A percentile compares a stretch with the other conserved stretches of the same genome.
These are phyloP conservation scores for Colletotrichum acutatum DNA, from an alignment of 2,329 filamentous ascomycete genomes.

Conservation along the genomic window DNA sequence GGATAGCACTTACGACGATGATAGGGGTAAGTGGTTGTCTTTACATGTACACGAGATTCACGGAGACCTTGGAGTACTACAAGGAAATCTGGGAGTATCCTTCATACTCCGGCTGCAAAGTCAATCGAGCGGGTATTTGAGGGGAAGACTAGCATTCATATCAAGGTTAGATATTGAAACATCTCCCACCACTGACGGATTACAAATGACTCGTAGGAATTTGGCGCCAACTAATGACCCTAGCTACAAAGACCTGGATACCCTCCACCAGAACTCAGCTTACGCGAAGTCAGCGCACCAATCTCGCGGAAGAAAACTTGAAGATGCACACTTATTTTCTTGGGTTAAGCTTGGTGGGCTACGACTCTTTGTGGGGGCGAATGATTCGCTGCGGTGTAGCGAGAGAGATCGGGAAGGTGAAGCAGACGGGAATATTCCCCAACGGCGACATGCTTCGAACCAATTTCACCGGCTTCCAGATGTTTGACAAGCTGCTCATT, in stretches of 20 bases:
- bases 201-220: neutral
- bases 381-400: slow-evolving; percentile 13
- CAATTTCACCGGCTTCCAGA: neutral
- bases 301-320: neutral
- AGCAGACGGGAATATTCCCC: neutral
- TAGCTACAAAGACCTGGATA: neutral
- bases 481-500: neutral
- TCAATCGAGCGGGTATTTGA: slow-evolving; percentile 4
- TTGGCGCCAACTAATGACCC: neutral
- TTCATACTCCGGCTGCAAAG: slow-evolving; percentile 10
- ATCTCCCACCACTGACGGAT: neutral
- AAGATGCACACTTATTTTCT: slow-evolving; percentile 23
- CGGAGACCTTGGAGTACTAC: slow-evolving; percentile 13
- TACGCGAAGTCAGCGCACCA: too few relatives aligned
- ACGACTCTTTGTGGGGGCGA: slow-evolving; percentile 13
- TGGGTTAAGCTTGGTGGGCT: slow-evolving; percentile 10
- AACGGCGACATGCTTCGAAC: slow-evolving; percentile 14
- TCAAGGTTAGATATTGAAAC: neutral
- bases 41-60: slow-evolving; percentile 1
- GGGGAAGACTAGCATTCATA: neutral
- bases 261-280: too few relatives aligned
- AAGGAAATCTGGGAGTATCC: slow-evolving; percentile 23
- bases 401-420: neutral
- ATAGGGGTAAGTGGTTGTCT: neutral
- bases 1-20: neutral